Percentiles rank a stretch among this genome's conserved stretches.
Conservation (phyloP, 371 early-diverging fungal species). For the Smittium culicis region DNA sequence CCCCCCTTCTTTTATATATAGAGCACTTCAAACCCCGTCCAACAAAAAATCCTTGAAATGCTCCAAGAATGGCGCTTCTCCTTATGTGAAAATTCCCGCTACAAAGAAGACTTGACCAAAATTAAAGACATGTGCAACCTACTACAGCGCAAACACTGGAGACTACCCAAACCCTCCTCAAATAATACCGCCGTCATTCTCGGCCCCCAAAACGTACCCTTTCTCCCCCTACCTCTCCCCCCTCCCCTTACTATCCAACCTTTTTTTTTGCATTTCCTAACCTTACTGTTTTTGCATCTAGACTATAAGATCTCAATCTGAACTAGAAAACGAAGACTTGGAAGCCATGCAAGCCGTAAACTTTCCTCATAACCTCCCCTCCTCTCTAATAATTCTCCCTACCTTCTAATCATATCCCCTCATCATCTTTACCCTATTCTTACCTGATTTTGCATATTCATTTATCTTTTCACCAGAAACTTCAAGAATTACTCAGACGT, state of each 20-base stretch:
- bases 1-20: neutral
- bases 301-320: slow-evolving; percentile 64
- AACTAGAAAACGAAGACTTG: slow-evolving; percentile 85
- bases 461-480: too few species aligned
- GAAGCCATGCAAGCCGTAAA: slow-evolving; percentile 44
- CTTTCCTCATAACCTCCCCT: neutral
- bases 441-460: neutral
- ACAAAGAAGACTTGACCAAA: slow-evolving; percentile 74
- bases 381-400: neutral
- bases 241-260: neutral
- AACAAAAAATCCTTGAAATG: slow-evolving; percentile 72
- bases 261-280: neutral
- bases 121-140: slow-evolving; percentile 86
- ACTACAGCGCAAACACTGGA: slow-evolving; percentile 72
- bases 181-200: slow-evolving; percentile 46
- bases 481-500: slow-evolving; percentile 88
- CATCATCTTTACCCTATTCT: neutral
- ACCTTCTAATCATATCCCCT: neutral
- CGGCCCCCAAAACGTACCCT: slow-evolving; percentile 33
- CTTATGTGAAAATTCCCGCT: slow-evolving; percentile 58
- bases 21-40: slow-evolving; percentile 32
- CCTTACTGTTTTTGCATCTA: neutral
- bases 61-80: slow-evolving; percentile 87
- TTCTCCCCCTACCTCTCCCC: neutral
- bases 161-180: slow-evolving; percentile 64